Evolutionary conservation across 805 yeast species (phyloP).

Genomic region (Pichia phayaonensis): DNA sequence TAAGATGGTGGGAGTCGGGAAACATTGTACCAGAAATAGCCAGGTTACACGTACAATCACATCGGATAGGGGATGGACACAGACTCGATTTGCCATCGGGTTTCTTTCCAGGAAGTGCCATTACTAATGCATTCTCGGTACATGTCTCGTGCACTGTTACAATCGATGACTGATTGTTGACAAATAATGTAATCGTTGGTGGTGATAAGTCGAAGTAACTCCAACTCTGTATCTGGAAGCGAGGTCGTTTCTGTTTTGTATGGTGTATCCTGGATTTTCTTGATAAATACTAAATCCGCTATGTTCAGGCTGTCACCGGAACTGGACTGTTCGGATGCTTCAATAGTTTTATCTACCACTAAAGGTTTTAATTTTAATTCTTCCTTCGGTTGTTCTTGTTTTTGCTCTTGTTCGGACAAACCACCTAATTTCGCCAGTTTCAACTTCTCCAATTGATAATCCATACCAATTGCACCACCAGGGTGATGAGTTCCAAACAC

Average conservation of each 20-base stretch:
- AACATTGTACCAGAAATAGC: too few relatives aligned
- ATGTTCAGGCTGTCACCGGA: conserved; percentile 6
- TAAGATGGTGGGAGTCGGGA: too few relatives aligned
- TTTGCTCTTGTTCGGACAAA: background rate
- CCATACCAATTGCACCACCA: conserved; percentile 81
- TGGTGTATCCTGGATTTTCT: conserved; percentile 20
- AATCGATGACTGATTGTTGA: background rate
- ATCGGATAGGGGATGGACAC: background rate
- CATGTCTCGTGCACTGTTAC: background rate
- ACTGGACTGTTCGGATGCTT: background rate
- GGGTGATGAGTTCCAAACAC: conserved; percentile 74
- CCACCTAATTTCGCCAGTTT: background rate
- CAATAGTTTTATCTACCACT: background rate
- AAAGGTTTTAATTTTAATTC: background rate
- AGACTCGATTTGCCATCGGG: background rate
- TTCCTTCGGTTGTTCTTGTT: background rate
- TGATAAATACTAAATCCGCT: conserved; percentile 11
- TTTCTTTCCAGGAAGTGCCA: background rate
- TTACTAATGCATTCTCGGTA: background rate
- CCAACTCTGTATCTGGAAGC: conserved; percentile 27
- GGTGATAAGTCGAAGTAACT: conserved; percentile 29
- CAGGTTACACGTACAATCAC: background rate
- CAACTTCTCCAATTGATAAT: conserved; percentile 11
- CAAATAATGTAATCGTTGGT: conserved; percentile 29
- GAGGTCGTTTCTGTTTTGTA: conserved; percentile 18